Conservation (phyloP, 2,329 filamentous ascomycete genomes). For the Onygena corvina region DNA sequence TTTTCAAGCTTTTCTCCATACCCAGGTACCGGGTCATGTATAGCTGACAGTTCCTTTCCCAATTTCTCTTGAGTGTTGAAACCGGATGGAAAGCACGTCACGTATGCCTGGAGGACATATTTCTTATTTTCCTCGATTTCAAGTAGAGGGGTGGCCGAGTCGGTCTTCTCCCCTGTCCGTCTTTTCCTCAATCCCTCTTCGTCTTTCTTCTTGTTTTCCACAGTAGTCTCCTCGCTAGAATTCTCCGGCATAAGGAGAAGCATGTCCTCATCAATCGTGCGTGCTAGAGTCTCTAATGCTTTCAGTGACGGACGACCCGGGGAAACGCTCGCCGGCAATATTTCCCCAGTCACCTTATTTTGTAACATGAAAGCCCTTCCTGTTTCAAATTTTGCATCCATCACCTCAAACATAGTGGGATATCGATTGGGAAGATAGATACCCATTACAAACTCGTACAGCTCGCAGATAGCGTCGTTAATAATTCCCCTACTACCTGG, state of each 20-base stretch:
- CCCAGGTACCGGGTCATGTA: constrained; percentile 48
- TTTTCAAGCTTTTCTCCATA: constrained; percentile 46
- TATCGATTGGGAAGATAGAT: constrained; percentile 48
- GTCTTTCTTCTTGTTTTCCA: constrained; percentile 4
- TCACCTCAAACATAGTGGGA: constrained; percentile 41
- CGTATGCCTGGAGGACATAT: constrained; percentile 47
- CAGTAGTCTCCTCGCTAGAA: background rate
- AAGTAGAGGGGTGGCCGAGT: no score
- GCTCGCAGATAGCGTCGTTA: constrained; percentile 41
- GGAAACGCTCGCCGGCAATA: constrained; percentile 29
- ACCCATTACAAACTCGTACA: constrained; percentile 44
- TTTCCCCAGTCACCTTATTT: constrained; percentile 38
- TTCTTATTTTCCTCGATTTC: constrained; percentile 19
- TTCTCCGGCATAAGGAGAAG: constrained; percentile 42
- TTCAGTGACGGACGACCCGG: constrained; percentile 24
- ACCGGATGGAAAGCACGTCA: constrained; percentile 46
- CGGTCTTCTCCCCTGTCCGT: background rate
- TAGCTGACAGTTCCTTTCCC: constrained; percentile 40
- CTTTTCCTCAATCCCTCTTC: background rate
- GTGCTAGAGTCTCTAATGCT: constrained; percentile 40
- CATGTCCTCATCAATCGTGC: constrained; percentile 49
- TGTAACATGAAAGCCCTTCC: constrained; percentile 25
- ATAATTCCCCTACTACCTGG: constrained; percentile 23
- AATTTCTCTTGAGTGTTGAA: constrained; percentile 48
- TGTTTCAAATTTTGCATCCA: constrained; percentile 20